Conservation (phyloP, 768 basidiomycete genomes). For the Chiua virens region DNA sequence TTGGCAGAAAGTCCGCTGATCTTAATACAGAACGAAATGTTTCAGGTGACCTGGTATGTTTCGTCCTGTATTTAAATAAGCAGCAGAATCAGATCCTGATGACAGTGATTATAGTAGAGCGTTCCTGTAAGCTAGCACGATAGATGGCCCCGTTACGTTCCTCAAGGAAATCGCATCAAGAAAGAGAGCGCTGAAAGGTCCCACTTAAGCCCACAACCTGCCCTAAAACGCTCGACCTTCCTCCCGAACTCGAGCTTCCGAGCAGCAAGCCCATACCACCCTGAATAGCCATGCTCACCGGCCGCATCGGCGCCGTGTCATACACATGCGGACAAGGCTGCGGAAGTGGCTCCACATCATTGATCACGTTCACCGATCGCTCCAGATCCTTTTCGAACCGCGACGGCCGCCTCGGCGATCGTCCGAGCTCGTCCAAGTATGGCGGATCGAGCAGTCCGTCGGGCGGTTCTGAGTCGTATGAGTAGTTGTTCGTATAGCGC, state of each 20-base stretch:
- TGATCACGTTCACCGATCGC: conserved; percentile 44
- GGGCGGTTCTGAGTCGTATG: conserved; percentile 55
- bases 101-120: too few species aligned
- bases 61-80: too few species aligned
- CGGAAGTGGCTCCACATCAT: conserved; percentile 38
- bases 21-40: too few species aligned
- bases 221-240: conserved; percentile 59
- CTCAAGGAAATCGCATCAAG: neutral
- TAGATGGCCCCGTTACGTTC: neutral
- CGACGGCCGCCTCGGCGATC: conserved; percentile 59
- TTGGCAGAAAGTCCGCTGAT: too few species aligned
- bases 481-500: conserved; percentile 72
- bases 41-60: too few species aligned
- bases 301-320: conserved; percentile 72
- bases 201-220: conserved; percentile 49
- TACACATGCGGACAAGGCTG: conserved; percentile 81
- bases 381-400: conserved; percentile 76
- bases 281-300: conserved; percentile 73
- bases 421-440: conserved; percentile 46
- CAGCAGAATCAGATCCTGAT: too few species aligned
- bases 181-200: neutral
- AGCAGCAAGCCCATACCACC: conserved; percentile 68
- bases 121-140: neutral
- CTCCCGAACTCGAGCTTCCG: conserved; percentile 34
- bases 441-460: conserved; percentile 52